phyloP scores from a whole-genome alignment of 176 grass and related monocot species.

The Aegilops tauschii region DNA sequence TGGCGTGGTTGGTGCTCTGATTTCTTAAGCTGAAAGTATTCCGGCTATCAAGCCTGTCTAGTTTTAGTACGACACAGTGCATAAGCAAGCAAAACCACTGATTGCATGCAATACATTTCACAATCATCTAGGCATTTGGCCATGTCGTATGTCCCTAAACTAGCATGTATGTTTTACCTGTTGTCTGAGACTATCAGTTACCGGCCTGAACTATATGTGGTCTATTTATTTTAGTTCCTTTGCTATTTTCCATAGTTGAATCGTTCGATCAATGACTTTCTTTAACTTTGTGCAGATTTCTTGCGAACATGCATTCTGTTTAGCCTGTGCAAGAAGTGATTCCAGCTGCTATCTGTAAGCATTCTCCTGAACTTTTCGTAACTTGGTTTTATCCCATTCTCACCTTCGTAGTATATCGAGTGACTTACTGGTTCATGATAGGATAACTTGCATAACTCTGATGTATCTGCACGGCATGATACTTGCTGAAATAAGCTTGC shows the following conservation, averaged over 20 bases:
- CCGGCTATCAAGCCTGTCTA: neutral
- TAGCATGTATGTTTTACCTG: neutral
- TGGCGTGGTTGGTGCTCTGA: neutral
- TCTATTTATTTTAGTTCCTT: constrained; percentile 7
- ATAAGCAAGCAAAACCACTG: neutral
- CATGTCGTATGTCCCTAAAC: neutral
- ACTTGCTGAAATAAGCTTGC: neutral
- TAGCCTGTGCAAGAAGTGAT: constrained; percentile 92
- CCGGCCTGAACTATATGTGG: neutral
- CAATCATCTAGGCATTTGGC: neutral
- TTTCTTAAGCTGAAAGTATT: constrained; percentile 14
- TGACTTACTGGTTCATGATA: constrained; percentile 3
- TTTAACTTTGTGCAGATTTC: constrained; percentile 53
- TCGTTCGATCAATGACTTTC: neutral
- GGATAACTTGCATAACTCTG: neutral
- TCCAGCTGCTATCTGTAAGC: constrained; percentile 96
- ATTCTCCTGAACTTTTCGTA: constrained; percentile 11
- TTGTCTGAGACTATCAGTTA: neutral
- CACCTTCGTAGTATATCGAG: neutral
- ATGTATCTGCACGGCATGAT: neutral
- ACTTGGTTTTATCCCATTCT: neutral
- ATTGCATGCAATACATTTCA: neutral
- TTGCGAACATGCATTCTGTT: constrained; percentile 95
- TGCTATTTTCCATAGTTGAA: constrained; percentile 14
- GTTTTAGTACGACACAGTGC: neutral